Conservation (phyloP, 768 basidiomycete species). For the Pleurotus tuoliensis region DNA sequence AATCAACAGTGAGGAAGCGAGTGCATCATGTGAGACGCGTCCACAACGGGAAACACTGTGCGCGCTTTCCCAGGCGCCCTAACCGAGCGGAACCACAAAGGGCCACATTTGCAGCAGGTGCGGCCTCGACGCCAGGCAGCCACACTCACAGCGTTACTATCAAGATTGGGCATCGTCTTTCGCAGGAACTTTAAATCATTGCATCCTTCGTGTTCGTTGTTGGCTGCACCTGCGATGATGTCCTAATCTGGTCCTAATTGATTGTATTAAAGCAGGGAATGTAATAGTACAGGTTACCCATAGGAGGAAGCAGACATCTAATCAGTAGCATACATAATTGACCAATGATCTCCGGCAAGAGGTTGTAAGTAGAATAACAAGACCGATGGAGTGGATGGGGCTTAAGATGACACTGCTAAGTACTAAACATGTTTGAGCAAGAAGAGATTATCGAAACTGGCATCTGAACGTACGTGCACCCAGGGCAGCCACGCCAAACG, state of each 20-base stretch:
- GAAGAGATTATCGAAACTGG: conserved; percentile 15
- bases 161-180: too few relatives aligned
- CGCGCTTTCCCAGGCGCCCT: conserved; percentile 12
- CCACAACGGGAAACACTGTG: conserved; percentile 21
- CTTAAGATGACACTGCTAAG: not conserved
- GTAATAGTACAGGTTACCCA: too few relatives aligned
- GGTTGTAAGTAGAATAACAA: not conserved
- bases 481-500: not conserved
- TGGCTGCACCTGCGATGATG: too few relatives aligned
- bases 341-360: conserved; percentile 8
- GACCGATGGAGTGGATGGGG: conserved; percentile 10
- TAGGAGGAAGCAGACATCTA: too few relatives aligned
- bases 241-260: too few relatives aligned
- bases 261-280: too few relatives aligned
- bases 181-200: too few relatives aligned
- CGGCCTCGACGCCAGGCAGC: too few relatives aligned
- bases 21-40: conserved; percentile 17
- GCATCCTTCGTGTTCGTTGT: too few relatives aligned
- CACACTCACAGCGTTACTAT: too few relatives aligned
- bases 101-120: too few relatives aligned
- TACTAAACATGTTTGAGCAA: conserved; percentile 9
- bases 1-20: not conserved
- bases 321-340: not conserved
- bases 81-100: too few relatives aligned
- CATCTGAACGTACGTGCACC: conserved; percentile 7